A percentile compares a stretch with the other conserved stretches of the same genome.
These are phyloP conservation scores for Kwoniella europaea DNA, from an alignment of 768 basidiomycete species.

Conservation along the genomic window DNA sequence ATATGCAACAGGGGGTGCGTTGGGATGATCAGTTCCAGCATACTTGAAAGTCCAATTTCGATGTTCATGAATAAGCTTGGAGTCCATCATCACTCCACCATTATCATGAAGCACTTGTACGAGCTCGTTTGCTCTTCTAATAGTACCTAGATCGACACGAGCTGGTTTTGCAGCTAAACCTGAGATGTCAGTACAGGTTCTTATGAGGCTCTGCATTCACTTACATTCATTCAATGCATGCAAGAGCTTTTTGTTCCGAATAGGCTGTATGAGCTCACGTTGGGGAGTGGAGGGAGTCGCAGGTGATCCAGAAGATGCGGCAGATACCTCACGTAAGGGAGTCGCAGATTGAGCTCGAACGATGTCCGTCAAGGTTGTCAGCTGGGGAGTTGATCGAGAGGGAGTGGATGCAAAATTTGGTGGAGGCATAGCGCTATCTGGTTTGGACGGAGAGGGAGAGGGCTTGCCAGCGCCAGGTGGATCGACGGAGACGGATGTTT, in stretches of 20 bases:
- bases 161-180: slow-evolving; percentile 1
- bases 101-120: slow-evolving; percentile 31
- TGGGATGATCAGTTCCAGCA: slow-evolving; percentile 42
- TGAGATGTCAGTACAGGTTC: not conserved
- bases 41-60: slow-evolving; percentile 34
- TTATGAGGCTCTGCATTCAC: not conserved
- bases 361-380: not conserved
- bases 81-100: slow-evolving; percentile 34
- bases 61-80: slow-evolving; percentile 30
- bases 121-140: slow-evolving; percentile 40
- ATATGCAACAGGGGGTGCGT: slow-evolving; percentile 34
- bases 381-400: not conserved
- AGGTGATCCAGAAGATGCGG: not conserved
- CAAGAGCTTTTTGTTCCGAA: not conserved
- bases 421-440: not conserved
- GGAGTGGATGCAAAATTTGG: not conserved
- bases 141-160: slow-evolving; percentile 34
- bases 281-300: not conserved
- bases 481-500: too few species aligned
- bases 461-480: too few species aligned
- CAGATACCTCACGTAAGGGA: slow-evolving; percentile 15
- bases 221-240: not conserved
- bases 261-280: not conserved
- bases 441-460: not conserved
- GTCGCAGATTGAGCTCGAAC: not conserved